Evolutionary conservation across 2,329 filamentous ascomycete species (phyloP), one percentile per base, ranked within the genome.

Genomic region (Hypoxylon sp.): DNA sequence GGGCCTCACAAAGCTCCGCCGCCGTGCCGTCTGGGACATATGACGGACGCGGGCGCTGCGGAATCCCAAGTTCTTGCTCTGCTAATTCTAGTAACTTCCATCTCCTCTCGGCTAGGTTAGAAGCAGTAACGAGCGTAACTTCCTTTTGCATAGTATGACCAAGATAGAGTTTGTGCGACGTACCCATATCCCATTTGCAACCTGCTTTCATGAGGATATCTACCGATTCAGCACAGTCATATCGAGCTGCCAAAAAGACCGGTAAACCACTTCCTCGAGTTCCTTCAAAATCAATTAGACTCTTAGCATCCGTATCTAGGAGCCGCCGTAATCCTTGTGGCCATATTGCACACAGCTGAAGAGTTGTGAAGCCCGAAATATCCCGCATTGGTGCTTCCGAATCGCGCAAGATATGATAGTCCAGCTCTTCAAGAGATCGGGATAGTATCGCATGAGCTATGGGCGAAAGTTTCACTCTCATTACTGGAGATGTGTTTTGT

Each of bases 141-240:
- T 33, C 48, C 9, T 9, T 19, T 10, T 26, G 35, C 29, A 33
- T 26, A 26, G n/a, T 26, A 26, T 26, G 24, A n/a, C n/a, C n/a
- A 26, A 26, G 24, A 26, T 26, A 26, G 24, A 3, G 24, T 26
- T 26, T 3, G 5, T n/a, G 3, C 44, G 3, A 13, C 17, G 2
- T 5, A 22, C 2, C 5, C 44, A 24, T 24, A 3, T 48, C 44
- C 17, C 44, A 48, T 9, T 48, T 5, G 29, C 48, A 52, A 11
- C 17, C 31, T 13, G 48, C 31, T 17, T 52, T 52, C 48, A 52
- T 52, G 17, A 52, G 48, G n/a, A 52, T 19, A 11, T 52, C 48
- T 9, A 52, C 29, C 22, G 48, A 52, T 37, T 37, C 14, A 11
- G 29, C 48, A 19, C n/a, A 33, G 10, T 37, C n/a, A 17, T 5